Percentiles rank a stretch among this genome's conserved stretches.
phyloP scores from a whole-genome alignment of 768 basidiomycete genomes.

The Nidula microcarpa region DNA sequence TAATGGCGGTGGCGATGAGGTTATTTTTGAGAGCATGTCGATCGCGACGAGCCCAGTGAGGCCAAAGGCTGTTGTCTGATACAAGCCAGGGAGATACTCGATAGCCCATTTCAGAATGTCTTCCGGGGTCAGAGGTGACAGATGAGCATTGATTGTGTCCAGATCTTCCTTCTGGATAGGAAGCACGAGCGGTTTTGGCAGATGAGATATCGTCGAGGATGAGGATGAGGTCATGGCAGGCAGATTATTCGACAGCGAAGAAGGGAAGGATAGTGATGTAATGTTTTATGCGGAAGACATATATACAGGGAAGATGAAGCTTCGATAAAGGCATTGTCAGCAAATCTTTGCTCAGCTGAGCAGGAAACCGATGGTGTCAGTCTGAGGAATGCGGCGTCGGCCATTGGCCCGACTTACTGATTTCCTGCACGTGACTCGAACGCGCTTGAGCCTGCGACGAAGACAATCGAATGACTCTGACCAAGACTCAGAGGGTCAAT shows the following conservation, averaged over 20 bases:
- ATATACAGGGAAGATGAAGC: background rate
- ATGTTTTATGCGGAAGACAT: background rate
- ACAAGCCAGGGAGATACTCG: conserved; percentile 71
- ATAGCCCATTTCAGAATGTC: conserved; percentile 87
- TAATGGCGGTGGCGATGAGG: conserved; percentile 65
- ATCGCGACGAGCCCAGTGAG: conserved; percentile 91
- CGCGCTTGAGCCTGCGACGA: no score
- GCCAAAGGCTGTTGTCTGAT: conserved; percentile 96
- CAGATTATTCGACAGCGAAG: background rate
- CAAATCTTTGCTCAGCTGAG: conserved; percentile 2
- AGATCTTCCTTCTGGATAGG: conserved; percentile 62
- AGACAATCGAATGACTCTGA: no score
- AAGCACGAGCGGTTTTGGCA: conserved; percentile 45
- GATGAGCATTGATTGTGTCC: conserved; percentile 66
- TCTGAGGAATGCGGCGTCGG: conserved; percentile 6
- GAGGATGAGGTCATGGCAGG: conserved; percentile 10
- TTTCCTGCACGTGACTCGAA: background rate
- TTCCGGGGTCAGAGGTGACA: conserved; percentile 70
- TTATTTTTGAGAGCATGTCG: conserved; percentile 91
- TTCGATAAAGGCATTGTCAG: background rate
- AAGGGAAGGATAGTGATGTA: conserved; percentile 4
- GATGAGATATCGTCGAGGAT: conserved; percentile 7
- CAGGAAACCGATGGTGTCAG: conserved; percentile 8
- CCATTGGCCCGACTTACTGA: no score
- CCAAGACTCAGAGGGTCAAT: no score